Conservation (phyloP, 2,329 filamentous ascomycete genomes). For the Paraphoma sp. region DNA sequence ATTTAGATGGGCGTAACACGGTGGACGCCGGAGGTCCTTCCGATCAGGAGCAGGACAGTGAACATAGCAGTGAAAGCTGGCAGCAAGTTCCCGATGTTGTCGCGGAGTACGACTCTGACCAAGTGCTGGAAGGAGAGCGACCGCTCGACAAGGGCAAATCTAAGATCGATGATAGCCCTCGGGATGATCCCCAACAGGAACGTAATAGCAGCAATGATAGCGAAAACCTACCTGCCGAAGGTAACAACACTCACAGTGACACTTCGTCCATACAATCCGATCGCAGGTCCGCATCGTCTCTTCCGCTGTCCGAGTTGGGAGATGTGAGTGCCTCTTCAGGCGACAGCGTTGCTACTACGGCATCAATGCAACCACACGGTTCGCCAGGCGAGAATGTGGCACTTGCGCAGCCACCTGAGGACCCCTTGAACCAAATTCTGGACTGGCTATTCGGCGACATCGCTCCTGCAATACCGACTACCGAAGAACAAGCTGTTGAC, state of each 20-base stretch:
- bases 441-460: slow-evolving; percentile 60
- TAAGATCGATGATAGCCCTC: slow-evolving; percentile 13
- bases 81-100: slow-evolving; percentile 44
- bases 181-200: background rate
- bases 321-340: slow-evolving; percentile 2
- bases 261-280: slow-evolving; percentile 3
- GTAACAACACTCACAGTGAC: background rate
- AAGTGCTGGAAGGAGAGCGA: slow-evolving; percentile 30
- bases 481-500: slow-evolving; percentile 54
- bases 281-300: background rate
- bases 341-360: slow-evolving; percentile 9
- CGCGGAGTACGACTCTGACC: slow-evolving; percentile 34
- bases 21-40: slow-evolving; percentile 12
- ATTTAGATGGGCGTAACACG: slow-evolving; percentile 2
- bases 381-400: slow-evolving; percentile 8
- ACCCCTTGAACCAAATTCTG: slow-evolving; percentile 40
- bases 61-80: slow-evolving; percentile 50
- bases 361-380: background rate
- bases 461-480: slow-evolving; percentile 31
- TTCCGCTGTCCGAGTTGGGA: slow-evolving; percentile 3
- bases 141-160: slow-evolving; percentile 38
- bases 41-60: slow-evolving; percentile 42
- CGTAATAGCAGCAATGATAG: background rate
- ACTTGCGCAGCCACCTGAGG: slow-evolving; percentile 15
- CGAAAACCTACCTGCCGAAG: background rate